phyloP scores from a whole-genome alignment of 2,329 filamentous ascomycete species.

The Aschersonia sp. region DNA sequence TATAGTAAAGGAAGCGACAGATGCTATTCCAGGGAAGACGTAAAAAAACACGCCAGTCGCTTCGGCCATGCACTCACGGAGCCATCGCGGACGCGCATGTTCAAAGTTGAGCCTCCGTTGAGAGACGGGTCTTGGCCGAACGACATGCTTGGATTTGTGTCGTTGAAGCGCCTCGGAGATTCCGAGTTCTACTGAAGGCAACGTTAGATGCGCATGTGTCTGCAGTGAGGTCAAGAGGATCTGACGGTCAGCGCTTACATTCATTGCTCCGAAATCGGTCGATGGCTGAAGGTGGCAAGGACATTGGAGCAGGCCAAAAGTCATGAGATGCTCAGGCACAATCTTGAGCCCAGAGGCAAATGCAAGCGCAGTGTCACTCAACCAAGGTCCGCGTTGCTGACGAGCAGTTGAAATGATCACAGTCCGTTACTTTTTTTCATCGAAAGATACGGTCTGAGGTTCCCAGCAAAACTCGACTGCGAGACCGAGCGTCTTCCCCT shows the following conservation, averaged over 20 bases:
- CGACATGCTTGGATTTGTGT: constrained; percentile 33
- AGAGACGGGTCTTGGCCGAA: constrained; percentile 32
- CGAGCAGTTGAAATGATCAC: no score
- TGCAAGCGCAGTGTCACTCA: no score
- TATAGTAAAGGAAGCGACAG: constrained; percentile 33
- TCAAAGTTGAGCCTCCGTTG: constrained; percentile 41
- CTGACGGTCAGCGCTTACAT: background rate
- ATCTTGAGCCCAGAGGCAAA: no score
- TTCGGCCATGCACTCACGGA: constrained; percentile 41
- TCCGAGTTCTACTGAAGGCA: constrained; percentile 28
- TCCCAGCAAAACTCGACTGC: no score
- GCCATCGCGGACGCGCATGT: constrained; percentile 32
- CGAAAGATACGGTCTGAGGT: no score
- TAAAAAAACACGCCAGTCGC: constrained; percentile 44
- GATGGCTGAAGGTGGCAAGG: background rate
- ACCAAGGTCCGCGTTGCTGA: no score
- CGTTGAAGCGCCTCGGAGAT: constrained; percentile 36
- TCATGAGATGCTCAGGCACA: no score
- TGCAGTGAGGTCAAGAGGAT: background rate
- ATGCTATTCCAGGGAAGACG: constrained; percentile 38
- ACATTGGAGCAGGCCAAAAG: background rate
- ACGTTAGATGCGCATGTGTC: background rate
- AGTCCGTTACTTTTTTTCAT: no score
- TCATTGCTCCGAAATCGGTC: background rate
- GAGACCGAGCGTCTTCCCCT: no score